phyloP scores from a whole-genome alignment of 352 stramenopile species.

The Globisporangium radiosum region DNA sequence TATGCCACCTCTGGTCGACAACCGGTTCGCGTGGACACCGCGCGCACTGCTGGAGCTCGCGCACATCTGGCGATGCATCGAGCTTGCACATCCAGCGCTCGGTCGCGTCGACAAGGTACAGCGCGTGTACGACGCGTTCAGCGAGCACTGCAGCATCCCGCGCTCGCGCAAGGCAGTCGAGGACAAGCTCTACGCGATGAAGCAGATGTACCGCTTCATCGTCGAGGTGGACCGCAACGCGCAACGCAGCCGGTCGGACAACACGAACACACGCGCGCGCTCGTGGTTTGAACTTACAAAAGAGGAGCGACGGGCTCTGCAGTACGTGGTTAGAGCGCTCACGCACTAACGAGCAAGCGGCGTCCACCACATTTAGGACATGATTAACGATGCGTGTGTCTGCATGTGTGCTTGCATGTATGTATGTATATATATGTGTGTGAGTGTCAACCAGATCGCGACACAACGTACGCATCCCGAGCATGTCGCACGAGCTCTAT shows the following conservation, averaged over 20 bases:
- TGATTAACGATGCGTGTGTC: background rate
- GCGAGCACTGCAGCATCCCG: conserved; percentile 23
- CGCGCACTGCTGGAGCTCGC: conserved; percentile 50
- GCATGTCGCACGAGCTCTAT: conserved; percentile 54
- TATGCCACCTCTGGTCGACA: too few species aligned
- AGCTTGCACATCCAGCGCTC: conserved; percentile 25
- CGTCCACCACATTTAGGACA: too few species aligned
- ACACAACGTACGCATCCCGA: conserved; percentile 47
- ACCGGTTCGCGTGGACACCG: conserved; percentile 22
- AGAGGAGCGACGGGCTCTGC: conserved; percentile 42
- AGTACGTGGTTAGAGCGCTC: conserved; percentile 8
- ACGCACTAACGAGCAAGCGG: background rate
- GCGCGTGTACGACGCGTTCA: conserved; percentile 46
- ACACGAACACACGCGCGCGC: conserved; percentile 3
- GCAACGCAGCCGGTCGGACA: conserved; percentile 13
- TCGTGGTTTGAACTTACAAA: conserved; percentile 58
- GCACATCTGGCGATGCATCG: conserved; percentile 43
- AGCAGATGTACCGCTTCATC: conserved; percentile 75
- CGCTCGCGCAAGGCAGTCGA: conserved; percentile 56
- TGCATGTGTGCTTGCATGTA: background rate
- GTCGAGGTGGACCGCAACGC: conserved; percentile 47
- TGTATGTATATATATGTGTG: too few species aligned
- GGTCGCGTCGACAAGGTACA: conserved; percentile 37
- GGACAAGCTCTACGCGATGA: conserved; percentile 61
- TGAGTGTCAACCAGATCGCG: conserved; percentile 15